Percentiles rank a stretch among this genome's conserved stretches.
phyloP scores from a whole-genome alignment of 1,139 yeast species.

The Hemisphaericaspora xylofermentans region DNA sequence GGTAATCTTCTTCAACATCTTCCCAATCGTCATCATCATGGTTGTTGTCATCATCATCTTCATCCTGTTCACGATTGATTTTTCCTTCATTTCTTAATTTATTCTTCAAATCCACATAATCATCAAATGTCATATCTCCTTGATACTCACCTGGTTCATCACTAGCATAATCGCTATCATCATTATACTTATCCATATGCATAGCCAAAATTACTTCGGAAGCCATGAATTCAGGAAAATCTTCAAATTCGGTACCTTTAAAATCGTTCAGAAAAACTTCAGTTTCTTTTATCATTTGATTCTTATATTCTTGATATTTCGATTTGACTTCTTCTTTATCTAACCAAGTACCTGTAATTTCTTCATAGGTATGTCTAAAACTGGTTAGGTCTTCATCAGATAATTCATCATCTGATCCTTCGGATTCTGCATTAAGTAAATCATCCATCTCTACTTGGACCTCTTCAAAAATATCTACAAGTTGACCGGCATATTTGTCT shows the following conservation, averaged over 20 bases:
- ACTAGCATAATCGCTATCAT: conserved; percentile 22
- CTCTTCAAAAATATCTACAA: conserved; percentile 10
- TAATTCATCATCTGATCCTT: conserved; percentile 6
- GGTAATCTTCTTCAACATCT: conserved; percentile 7
- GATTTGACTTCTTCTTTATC: conserved; percentile 7
- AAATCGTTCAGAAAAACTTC: conserved; percentile 10
- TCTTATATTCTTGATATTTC: conserved; percentile 9
- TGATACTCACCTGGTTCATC: conserved; percentile 19
- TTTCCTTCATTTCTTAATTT: conserved; percentile 9
- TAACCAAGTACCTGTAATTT: conserved; percentile 10
- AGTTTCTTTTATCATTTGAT: conserved; percentile 5
- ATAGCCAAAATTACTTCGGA: conserved; percentile 10
- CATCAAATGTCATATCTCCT: conserved; percentile 18
- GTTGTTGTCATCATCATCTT: conserved; percentile 8
- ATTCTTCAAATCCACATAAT: conserved; percentile 12
- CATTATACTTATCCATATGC: conserved; percentile 16
- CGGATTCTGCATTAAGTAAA: conserved; percentile 1
- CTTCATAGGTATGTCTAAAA: conserved; percentile 12
- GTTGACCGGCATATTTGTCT: conserved; percentile 7
- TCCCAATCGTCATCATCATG: conserved; percentile 12
- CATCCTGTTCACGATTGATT: conserved; percentile 1
- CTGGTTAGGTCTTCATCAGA: conserved; percentile 11
- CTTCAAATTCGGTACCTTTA: conserved; percentile 14
- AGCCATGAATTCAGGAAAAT: conserved; percentile 16
- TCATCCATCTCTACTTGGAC: conserved; percentile 6